These are phyloP conservation scores for Mariannaea elegans DNA, from an alignment of 2,329 filamentous ascomycete species.

Conservation along the genomic window DNA sequence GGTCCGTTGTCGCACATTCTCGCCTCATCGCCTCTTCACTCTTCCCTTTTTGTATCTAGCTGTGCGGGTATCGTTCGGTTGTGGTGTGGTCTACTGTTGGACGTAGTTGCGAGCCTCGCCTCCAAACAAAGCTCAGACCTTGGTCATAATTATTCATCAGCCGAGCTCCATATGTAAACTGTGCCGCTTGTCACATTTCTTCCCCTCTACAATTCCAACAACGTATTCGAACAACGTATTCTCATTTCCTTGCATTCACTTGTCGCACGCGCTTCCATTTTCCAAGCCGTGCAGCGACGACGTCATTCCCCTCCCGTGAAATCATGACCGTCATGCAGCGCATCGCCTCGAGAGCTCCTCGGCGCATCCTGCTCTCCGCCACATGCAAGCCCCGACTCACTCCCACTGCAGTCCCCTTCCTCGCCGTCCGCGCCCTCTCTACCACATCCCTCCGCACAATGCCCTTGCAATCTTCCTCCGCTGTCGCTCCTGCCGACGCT, in stretches of 20 bases:
- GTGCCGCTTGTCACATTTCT: conserved; percentile 2
- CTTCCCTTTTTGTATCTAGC: neutral
- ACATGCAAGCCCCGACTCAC: conserved; percentile 27
- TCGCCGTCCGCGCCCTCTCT: conserved; percentile 43
- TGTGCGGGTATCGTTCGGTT: conserved; percentile 4
- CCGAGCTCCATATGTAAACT: conserved; percentile 29
- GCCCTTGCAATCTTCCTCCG: conserved; percentile 43
- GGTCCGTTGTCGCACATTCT: conserved; percentile 2
- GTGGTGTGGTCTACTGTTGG: neutral
- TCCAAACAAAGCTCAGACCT: conserved; percentile 13
- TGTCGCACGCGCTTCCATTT: neutral
- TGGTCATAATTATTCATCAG: conserved; percentile 37
- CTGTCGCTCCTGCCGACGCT: conserved; percentile 68
- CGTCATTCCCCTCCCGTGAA: neutral
- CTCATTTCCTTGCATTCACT: too few relatives aligned
- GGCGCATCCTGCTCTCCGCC: conserved; percentile 38
- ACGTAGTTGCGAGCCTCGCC: neutral
- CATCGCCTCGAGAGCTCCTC: conserved; percentile 43
- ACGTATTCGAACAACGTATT: neutral
- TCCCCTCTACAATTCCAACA: conserved; percentile 13
- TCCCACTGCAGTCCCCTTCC: conserved; percentile 22
- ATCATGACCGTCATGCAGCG: conserved; percentile 44
- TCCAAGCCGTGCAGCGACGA: neutral
- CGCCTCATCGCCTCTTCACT: neutral
- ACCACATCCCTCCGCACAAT: conserved; percentile 42